Percentiles rank a stretch among this genome's conserved stretches.
Evolutionary conservation across 1,284 basidiomycete genomes (phyloP).

Genomic region (Dichomitus squalens): DNA sequence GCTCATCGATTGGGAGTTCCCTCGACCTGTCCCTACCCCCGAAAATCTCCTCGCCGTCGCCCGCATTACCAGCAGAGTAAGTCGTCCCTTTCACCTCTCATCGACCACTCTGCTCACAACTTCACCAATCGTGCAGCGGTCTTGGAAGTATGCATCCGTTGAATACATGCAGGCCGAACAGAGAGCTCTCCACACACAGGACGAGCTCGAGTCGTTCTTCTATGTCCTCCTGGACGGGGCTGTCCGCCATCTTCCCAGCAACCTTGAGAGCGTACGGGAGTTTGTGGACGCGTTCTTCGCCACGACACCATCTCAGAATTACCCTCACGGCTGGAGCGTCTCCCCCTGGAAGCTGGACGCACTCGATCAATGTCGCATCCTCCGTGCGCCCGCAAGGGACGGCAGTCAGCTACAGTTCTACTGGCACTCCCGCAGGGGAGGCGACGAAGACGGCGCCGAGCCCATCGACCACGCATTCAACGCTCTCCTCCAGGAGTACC

Average conservation of each 20-base stretch:
- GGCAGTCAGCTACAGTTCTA: background rate
- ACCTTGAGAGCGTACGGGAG: background rate
- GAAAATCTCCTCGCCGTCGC: background rate
- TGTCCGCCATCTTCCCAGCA: constrained; percentile 1
- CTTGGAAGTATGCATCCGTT: constrained; percentile 2
- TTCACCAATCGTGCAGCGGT: background rate
- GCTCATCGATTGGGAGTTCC: constrained; percentile 16
- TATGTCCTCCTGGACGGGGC: constrained; percentile 3
- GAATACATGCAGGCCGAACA: background rate
- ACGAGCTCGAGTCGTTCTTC: constrained; percentile 17
- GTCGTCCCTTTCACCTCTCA: background rate
- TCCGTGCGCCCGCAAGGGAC: background rate
- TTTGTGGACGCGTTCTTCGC: constrained; percentile 1
- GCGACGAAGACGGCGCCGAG: background rate
- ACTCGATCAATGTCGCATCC: background rate
- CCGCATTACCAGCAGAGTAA: background rate
- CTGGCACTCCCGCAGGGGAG: background rate
- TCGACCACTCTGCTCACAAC: background rate
- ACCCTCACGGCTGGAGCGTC: background rate
- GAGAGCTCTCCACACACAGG: background rate
- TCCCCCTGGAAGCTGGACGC: background rate
- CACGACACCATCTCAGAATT: background rate
- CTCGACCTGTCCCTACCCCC: background rate
- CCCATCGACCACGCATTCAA: background rate
- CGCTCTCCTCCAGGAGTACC: background rate